phyloP scores from a whole-genome alignment of 2,329 filamentous ascomycete species.

The Sordariomycetes sp. region DNA sequence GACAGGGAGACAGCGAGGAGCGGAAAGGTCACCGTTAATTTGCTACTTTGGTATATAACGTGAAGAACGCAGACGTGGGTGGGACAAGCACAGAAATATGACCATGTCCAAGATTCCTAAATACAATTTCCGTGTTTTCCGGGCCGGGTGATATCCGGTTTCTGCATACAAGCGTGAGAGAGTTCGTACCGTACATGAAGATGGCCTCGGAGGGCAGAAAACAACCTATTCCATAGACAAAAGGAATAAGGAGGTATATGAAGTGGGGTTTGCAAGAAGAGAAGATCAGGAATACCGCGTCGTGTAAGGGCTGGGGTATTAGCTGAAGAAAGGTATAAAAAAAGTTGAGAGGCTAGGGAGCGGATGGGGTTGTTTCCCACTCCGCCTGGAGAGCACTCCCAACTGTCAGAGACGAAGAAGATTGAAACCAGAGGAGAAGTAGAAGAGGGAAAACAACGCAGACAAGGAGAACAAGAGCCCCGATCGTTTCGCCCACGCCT shows the following conservation, averaged over 20 bases:
- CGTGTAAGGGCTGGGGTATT: neutral
- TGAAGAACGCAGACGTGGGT: neutral
- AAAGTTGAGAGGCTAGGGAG: neutral
- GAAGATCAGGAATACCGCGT: neutral
- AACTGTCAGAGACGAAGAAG: neutral
- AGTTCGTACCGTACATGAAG: neutral
- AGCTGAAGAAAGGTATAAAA: neutral
- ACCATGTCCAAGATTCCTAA: neutral
- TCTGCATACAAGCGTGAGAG: neutral
- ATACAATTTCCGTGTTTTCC: neutral
- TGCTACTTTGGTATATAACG: neutral
- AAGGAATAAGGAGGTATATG: neutral
- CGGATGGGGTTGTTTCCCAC: neutral
- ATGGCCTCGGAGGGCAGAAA: neutral
- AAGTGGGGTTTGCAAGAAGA: neutral
- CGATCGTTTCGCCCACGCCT: neutral
- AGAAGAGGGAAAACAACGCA: neutral
- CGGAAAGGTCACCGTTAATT: neutral
- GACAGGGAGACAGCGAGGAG: neutral
- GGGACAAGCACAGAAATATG: neutral
- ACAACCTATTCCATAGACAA: neutral
- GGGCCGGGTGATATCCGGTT: neutral
- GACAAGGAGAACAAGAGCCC: too few relatives aligned
- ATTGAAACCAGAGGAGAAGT: neutral
- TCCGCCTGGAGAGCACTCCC: neutral